These are phyloP conservation scores for Persicaria tinctoria DNA, from an alignment of 148 eudicot species.

Conservation along the genomic window DNA sequence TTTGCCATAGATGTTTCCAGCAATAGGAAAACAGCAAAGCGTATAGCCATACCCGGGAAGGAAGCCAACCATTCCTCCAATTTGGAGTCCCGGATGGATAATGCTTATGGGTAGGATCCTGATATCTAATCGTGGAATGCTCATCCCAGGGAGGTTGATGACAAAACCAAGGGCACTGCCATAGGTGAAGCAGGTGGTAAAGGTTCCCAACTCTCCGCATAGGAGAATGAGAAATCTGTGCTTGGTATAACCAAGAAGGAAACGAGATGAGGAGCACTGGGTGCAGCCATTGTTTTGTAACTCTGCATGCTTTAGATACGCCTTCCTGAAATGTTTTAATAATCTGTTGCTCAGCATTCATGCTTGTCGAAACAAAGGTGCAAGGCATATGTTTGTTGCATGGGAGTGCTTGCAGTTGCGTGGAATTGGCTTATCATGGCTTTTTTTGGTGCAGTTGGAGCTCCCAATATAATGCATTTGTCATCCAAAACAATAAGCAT, in stretches of 20 bases:
- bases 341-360: neutral
- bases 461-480: neutral
- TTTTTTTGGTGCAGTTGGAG: neutral
- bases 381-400: neutral
- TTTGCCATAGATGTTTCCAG: neutral
- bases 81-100: neutral
- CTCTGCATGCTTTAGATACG: neutral
- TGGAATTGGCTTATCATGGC: neutral
- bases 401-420: constrained; percentile 6
- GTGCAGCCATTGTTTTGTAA: neutral
- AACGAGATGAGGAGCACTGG: neutral
- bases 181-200: too few relatives aligned
- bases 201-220: neutral
- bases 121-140: neutral
- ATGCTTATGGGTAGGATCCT: neutral
- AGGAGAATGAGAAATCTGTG: neutral
- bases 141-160: neutral
- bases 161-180: too few relatives aligned
- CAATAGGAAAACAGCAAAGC: neutral
- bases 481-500: too few relatives aligned
- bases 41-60: neutral
- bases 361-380: neutral
- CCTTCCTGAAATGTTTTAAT: neutral
- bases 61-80: neutral
- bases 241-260: neutral